A percentile compares a stretch with the other conserved stretches of the same genome.
Conservation (phyloP, 495 filamentous ascomycete genomes). For the Aspergillus indologenus region DNA sequence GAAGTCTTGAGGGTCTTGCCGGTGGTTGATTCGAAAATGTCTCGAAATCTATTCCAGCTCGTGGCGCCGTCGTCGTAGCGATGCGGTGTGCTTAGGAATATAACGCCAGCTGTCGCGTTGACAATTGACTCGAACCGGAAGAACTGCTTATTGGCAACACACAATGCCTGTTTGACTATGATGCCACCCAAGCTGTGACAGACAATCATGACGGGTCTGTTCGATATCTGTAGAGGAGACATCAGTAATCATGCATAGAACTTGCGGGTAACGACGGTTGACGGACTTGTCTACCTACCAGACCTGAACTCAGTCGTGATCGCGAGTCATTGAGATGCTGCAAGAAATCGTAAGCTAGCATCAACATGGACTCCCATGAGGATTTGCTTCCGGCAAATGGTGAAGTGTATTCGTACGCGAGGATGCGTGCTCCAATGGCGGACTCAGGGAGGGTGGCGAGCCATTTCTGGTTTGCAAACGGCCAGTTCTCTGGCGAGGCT, state of each 20-base stretch:
- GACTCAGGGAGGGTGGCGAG: conserved; percentile 12
- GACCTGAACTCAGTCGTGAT: not conserved
- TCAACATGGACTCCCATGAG: conserved; percentile 20
- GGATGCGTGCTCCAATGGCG: conserved; percentile 10
- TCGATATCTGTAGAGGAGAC: not conserved
- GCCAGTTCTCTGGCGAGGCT: conserved; percentile 11
- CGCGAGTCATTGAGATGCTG: conserved; percentile 6
- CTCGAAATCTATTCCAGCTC: conserved; percentile 11
- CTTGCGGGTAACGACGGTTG: no score
- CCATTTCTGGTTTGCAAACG: conserved; percentile 16
- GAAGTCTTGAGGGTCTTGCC: conserved; percentile 5
- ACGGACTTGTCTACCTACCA: no score
- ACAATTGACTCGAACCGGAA: conserved; percentile 21
- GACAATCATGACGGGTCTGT: conserved; percentile 9
- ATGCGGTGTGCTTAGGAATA: conserved; percentile 29
- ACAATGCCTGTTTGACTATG: conserved; percentile 41
- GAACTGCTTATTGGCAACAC: conserved; percentile 25
- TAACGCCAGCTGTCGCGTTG: conserved; percentile 32
- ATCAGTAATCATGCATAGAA: no score
- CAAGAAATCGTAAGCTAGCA: conserved; percentile 17
- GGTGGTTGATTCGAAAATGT: conserved; percentile 16
- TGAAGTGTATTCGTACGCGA: conserved; percentile 20
- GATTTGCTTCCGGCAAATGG: conserved; percentile 8
- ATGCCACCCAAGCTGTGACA: conserved; percentile 48
- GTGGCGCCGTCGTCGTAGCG: conserved; percentile 20